Evolutionary conservation across 257 asterid species (phyloP).

Genomic region (Ballota nigra): DNA sequence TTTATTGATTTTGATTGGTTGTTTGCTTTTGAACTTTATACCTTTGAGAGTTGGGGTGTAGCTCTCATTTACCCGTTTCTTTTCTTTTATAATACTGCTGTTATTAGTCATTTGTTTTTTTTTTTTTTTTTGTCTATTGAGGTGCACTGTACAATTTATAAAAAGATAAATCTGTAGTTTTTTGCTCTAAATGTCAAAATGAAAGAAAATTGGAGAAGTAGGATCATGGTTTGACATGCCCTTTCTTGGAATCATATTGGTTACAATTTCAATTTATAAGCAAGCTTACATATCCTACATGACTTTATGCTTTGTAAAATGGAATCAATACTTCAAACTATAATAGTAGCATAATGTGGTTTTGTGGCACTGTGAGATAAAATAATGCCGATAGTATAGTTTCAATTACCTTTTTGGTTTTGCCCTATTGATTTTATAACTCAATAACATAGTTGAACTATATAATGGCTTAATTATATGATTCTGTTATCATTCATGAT

Average conservation of each 20-base stretch:
- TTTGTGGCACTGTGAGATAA: not conserved
- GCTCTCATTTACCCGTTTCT: not conserved
- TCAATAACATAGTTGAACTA: not conserved
- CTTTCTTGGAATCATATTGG: not conserved
- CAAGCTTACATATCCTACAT: not conserved
- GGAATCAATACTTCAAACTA: not conserved
- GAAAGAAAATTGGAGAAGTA: not conserved
- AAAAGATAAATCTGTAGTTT: not conserved
- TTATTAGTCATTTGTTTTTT: not conserved
- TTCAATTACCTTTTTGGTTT: not conserved
- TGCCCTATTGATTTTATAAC: not conserved
- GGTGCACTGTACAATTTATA: not conserved
- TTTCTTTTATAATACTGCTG: not conserved
- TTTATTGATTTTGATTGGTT: not conserved
- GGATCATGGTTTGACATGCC: not conserved
- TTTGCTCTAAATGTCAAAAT: not conserved
- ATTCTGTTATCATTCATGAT: not conserved
- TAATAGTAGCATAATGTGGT: not conserved
- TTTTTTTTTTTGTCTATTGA: not conserved
- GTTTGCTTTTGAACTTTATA: too few species aligned
- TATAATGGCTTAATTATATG: not conserved
- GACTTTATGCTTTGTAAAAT: not conserved
- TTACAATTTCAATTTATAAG: not conserved
- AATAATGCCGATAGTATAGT: not conserved
- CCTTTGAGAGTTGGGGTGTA: not conserved